Evolutionary conservation across 1,284 basidiomycete genomes (phyloP).

Genomic region (Ganoderma resinaceum): DNA sequence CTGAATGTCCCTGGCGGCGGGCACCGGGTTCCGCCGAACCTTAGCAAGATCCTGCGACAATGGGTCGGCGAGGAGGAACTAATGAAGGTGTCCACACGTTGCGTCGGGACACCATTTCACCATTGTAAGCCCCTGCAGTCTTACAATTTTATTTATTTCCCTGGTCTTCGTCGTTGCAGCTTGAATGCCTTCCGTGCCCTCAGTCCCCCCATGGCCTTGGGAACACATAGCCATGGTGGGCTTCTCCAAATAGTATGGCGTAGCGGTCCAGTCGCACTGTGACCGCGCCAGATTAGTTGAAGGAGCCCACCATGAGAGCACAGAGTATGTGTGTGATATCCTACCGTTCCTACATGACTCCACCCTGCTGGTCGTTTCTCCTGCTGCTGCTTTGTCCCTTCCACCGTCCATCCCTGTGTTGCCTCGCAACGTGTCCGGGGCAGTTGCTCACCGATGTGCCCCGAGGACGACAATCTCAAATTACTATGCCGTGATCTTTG

Average conservation of each 20-base stretch:
- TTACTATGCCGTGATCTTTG: not conserved
- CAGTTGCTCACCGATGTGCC: not conserved
- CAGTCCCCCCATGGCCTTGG: not conserved
- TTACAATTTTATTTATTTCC: not conserved
- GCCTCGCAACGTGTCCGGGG: not conserved
- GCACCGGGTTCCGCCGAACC: slow-evolving; percentile 59
- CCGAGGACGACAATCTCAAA: too few species aligned
- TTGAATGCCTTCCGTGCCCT: not conserved
- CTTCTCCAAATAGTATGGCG: not conserved
- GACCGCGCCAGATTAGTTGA: not conserved
- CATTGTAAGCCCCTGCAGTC: slow-evolving; percentile 35
- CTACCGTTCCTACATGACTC: not conserved
- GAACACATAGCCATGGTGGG: not conserved
- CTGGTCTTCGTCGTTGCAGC: not conserved
- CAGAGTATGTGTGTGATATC: not conserved
- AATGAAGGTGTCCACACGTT: slow-evolving; percentile 39
- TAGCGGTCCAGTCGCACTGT: not conserved
- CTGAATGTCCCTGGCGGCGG: slow-evolving; percentile 46
- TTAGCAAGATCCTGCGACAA: slow-evolving; percentile 55
- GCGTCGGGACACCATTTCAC: slow-evolving; percentile 40
- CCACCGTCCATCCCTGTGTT: not conserved
- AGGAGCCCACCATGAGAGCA: not conserved
- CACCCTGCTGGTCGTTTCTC: not conserved
- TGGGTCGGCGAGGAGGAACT: slow-evolving; percentile 57
- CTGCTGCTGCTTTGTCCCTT: not conserved